phyloP scores from a whole-genome alignment of 768 basidiomycete species.

The Cyclocybe cylindracea region DNA sequence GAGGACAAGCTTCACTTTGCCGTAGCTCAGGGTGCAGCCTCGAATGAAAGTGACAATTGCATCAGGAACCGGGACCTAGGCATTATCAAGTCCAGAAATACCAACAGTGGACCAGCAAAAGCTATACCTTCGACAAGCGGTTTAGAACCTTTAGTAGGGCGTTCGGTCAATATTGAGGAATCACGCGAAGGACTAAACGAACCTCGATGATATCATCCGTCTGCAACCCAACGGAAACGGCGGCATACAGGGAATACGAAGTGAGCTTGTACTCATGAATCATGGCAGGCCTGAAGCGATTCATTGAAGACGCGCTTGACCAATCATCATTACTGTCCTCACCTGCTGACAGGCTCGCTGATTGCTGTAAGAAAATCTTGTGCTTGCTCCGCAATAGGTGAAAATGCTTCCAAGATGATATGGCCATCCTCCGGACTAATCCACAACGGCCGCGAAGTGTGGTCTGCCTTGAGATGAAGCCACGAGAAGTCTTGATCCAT shows the following conservation, averaged over 20 bases:
- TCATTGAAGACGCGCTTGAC: neutral
- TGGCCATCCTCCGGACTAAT: slow-evolving; percentile 90
- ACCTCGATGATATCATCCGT: slow-evolving; percentile 99
- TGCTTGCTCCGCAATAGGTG: slow-evolving; percentile 95
- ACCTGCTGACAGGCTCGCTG: slow-evolving; percentile 98
- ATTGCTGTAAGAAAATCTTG: slow-evolving; percentile 99
- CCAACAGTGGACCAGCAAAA: neutral
- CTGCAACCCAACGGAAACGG: slow-evolving; percentile 96
- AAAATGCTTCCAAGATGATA: slow-evolving; percentile 97
- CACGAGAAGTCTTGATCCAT: slow-evolving; percentile 85
- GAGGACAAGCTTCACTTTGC: slow-evolving; percentile 96
- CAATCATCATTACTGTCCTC: slow-evolving; percentile 27
- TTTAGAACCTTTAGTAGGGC: slow-evolving; percentile 62
- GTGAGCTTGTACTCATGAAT: slow-evolving; percentile 99
- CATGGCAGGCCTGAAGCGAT: slow-evolving; percentile 78
- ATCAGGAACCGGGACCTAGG: slow-evolving; percentile 89
- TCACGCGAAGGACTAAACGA: slow-evolving; percentile 35
- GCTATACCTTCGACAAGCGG: slow-evolving; percentile 70
- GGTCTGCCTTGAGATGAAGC: slow-evolving; percentile 88
- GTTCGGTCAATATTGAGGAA: slow-evolving; percentile 23
- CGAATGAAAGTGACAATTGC: slow-evolving; percentile 85
- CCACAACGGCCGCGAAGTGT: slow-evolving; percentile 92
- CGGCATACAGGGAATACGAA: slow-evolving; percentile 96
- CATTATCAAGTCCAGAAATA: slow-evolving; percentile 1
- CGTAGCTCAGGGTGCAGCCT: slow-evolving; percentile 93